Evolutionary conservation across 2,329 filamentous ascomycete genomes (phyloP).

Genomic region (Claviceps pusilla): DNA sequence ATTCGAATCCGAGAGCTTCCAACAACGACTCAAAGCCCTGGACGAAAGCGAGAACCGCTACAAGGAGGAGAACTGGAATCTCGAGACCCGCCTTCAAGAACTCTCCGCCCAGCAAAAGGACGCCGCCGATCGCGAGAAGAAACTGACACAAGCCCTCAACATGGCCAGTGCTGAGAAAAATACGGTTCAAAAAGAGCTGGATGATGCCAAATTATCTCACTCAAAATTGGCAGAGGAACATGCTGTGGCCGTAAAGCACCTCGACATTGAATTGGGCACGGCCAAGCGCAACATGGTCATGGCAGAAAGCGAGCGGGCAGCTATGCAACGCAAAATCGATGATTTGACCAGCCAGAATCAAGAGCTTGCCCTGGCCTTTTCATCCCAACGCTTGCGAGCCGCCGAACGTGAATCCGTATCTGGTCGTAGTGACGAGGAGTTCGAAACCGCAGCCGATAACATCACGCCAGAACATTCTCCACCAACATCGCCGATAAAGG

Average conservation of each 20-base stretch:
- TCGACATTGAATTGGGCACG: constrained; percentile 75
- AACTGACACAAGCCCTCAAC: constrained; percentile 59
- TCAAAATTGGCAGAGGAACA: constrained; percentile 73
- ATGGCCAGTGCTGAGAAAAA: constrained; percentile 60
- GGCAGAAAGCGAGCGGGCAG: constrained; percentile 63
- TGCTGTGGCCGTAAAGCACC: constrained; percentile 58
- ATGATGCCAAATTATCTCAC: constrained; percentile 71
- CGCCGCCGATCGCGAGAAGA: constrained; percentile 66
- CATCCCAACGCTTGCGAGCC: constrained; percentile 52
- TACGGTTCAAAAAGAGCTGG: constrained; percentile 66
- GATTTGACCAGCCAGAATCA: constrained; percentile 81
- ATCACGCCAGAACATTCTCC: constrained; percentile 80
- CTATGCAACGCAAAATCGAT: constrained; percentile 71
- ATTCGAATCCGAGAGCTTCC: constrained; percentile 62
- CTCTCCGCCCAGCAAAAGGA: constrained; percentile 60
- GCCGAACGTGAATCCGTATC: constrained; percentile 49
- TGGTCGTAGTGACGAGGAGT: constrained; percentile 45
- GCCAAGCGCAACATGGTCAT: constrained; percentile 66
- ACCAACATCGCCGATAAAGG: constrained; percentile 78
- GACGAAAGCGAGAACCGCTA: constrained; percentile 93
- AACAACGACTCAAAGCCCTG: constrained; percentile 64
- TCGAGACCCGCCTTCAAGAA: constrained; percentile 86
- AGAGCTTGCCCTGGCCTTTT: constrained; percentile 73
- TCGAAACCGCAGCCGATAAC: constrained; percentile 51
- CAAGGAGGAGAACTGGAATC: constrained; percentile 97